A percentile compares a stretch with the other conserved stretches of the same genome.
Evolutionary conservation across 2,329 filamentous ascomycete species (phyloP).

Genomic region (Neonectria coccinea): DNA sequence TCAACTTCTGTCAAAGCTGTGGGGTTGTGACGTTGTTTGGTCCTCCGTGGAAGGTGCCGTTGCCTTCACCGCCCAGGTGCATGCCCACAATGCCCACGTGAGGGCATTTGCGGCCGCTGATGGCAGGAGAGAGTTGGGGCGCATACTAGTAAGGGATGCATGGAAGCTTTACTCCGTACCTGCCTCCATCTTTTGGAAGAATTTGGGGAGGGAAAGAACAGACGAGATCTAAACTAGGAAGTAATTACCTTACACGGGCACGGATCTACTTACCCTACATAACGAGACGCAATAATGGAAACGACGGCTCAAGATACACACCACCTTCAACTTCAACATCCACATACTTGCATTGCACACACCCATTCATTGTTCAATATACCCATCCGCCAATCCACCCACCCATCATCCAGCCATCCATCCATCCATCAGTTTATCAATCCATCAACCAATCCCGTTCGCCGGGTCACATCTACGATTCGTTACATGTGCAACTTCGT

Average conservation of each 20-base stretch:
- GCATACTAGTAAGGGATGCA: no score
- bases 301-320: no score
- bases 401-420: neutral
- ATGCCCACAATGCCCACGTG: slow-evolving; percentile 11
- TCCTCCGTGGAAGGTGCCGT: slow-evolving; percentile 7
- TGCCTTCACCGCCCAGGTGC: slow-evolving; percentile 13
- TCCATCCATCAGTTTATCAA: neutral
- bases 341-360: no score
- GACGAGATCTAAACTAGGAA: neutral
- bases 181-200: neutral
- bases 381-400: no score
- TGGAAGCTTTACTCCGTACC: neutral
- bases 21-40: slow-evolving; percentile 2
- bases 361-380: no score
- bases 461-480: neutral
- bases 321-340: no score
- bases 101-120: slow-evolving; percentile 6
- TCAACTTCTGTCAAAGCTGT: neutral
- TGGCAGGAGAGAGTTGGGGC: slow-evolving; percentile 8
- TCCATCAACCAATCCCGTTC: no score
- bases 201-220: neutral
- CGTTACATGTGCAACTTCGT: neutral
- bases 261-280: neutral
- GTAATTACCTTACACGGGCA: no score
- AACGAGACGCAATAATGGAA: neutral